These are phyloP conservation scores for Apiotrichum sp. DNA, from an alignment of 1,284 basidiomycete species.

Conservation along the genomic window DNA sequence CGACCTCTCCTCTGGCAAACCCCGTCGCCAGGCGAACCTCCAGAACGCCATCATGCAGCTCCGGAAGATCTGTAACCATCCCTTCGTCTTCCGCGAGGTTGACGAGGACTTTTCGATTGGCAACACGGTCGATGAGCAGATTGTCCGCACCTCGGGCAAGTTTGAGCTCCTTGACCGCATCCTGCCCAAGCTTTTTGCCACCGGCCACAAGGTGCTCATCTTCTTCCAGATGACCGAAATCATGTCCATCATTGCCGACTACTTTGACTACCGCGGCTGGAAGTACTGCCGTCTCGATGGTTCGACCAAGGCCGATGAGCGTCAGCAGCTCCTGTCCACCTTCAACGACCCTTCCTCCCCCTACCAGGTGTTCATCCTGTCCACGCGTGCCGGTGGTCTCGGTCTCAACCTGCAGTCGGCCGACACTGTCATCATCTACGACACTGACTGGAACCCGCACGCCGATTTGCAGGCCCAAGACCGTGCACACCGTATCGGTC, in stretches of 20 bases:
- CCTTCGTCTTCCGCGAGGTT: constrained; percentile 91
- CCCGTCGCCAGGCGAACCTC: constrained; percentile 48
- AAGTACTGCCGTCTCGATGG: constrained; percentile 94
- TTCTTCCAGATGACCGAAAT: constrained; percentile 99
- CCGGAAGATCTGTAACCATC: constrained; percentile 98
- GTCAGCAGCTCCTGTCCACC: constrained; percentile 76
- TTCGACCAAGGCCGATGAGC: constrained; percentile 96
- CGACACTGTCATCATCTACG: constrained; percentile 90
- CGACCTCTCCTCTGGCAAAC: constrained; percentile 44
- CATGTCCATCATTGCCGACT: constrained; percentile 99
- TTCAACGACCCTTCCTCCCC: constrained; percentile 92
- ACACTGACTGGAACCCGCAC: constrained; percentile 84
- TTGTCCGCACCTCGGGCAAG: constrained; percentile 85
- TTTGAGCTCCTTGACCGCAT: constrained; percentile 91
- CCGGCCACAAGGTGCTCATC: constrained; percentile 83
- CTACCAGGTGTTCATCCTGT: constrained; percentile 90
- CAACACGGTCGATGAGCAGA: constrained; percentile 69
- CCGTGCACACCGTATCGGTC: constrained; percentile 96
- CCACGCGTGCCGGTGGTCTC: constrained; percentile 93
- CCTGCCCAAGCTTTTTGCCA: constrained; percentile 88
- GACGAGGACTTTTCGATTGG: constrained; percentile 57
- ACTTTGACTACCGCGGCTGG: constrained; percentile 82
- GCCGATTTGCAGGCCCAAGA: constrained; percentile 83
- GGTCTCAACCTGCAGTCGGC: constrained; percentile 97
- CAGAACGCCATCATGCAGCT: constrained; percentile 99